Conservation (phyloP, 805 yeast species). For the Teunomyces lycoperdinae region DNA sequence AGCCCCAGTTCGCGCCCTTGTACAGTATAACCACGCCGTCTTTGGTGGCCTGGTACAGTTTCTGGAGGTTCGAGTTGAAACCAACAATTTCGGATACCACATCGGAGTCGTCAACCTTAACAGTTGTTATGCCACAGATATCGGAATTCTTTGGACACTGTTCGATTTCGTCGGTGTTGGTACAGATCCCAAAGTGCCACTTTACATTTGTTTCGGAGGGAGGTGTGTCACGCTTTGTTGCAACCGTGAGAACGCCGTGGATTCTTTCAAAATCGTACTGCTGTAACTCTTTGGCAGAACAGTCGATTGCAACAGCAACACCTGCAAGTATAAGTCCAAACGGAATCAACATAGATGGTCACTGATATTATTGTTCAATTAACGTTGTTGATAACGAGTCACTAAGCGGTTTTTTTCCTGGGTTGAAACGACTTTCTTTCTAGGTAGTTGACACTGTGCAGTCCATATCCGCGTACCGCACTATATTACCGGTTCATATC, state of each 20-base stretch:
- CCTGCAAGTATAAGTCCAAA: conserved; percentile 3
- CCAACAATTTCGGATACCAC: conserved; percentile 62
- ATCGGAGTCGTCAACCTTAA: conserved; percentile 50
- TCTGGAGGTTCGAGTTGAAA: conserved; percentile 43
- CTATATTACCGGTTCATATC: neutral
- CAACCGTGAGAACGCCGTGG: conserved; percentile 39
- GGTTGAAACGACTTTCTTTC: neutral
- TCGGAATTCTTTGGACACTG: conserved; percentile 72
- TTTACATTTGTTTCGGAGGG: conserved; percentile 59
- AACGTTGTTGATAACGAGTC: conserved; percentile 4
- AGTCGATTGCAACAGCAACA: conserved; percentile 25
- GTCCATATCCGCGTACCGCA: neutral
- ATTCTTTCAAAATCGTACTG: conserved; percentile 45
- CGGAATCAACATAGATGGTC: conserved; percentile 4
- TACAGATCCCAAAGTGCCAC: conserved; percentile 77
- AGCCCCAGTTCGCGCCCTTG: conserved; percentile 71
- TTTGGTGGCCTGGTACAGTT: conserved; percentile 22
- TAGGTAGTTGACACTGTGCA: neutral
- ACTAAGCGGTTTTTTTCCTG: neutral
- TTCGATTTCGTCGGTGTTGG: conserved; percentile 39
- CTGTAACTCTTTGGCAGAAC: conserved; percentile 33
- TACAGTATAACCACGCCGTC: conserved; percentile 40
- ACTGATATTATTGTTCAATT: neutral
- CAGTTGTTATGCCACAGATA: conserved; percentile 69
- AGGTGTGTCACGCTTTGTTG: conserved; percentile 57